Evolutionary conservation across 2,329 filamentous ascomycete genomes (phyloP).

Genomic region (Fusarium brachygibbosum): DNA sequence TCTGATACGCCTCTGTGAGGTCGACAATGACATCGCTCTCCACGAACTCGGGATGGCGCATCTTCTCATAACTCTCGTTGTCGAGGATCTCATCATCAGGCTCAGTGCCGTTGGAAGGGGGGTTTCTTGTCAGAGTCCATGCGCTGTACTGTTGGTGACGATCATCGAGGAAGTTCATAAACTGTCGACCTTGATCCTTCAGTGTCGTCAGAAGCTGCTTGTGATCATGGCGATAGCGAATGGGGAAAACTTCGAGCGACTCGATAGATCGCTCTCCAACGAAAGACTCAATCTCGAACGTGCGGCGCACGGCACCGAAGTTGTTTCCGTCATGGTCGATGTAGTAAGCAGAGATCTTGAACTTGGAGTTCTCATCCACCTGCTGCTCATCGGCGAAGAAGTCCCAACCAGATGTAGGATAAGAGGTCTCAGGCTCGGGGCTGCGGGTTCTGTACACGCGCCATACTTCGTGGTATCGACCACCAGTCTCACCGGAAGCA

Average conservation of each 20-base stretch:
- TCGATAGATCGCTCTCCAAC: conserved; percentile 56
- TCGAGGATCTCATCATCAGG: conserved; percentile 53
- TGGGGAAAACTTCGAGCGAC: conserved; percentile 56
- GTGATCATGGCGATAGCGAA: conserved; percentile 56
- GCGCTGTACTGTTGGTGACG: conserved; percentile 58
- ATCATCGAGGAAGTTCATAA: conserved; percentile 53
- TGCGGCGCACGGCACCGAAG: conserved; percentile 56
- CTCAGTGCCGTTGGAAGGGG: conserved; percentile 47
- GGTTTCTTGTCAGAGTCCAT: conserved; percentile 58
- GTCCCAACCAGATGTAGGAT: conserved; percentile 53
- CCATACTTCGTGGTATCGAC: conserved; percentile 58
- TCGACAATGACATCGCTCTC: conserved; percentile 61
- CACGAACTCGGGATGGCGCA: conserved; percentile 57
- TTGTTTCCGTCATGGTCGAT: conserved; percentile 58
- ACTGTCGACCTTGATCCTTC: conserved; percentile 53
- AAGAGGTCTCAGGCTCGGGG: conserved; percentile 51
- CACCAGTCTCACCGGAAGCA: conserved; percentile 51
- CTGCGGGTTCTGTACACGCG: conserved; percentile 53
- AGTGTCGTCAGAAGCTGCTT: conserved; percentile 53
- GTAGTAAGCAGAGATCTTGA: conserved; percentile 57
- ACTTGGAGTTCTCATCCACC: conserved; percentile 49
- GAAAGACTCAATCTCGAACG: conserved; percentile 55
- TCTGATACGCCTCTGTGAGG: conserved; percentile 57
- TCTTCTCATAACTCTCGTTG: conserved; percentile 50
- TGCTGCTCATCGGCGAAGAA: conserved; percentile 54